Evolutionary conservation across 176 grass and related monocot genomes (phyloP), one percentile per base, ranked within the genome.

Genomic region (Lolium perenne): DNA sequence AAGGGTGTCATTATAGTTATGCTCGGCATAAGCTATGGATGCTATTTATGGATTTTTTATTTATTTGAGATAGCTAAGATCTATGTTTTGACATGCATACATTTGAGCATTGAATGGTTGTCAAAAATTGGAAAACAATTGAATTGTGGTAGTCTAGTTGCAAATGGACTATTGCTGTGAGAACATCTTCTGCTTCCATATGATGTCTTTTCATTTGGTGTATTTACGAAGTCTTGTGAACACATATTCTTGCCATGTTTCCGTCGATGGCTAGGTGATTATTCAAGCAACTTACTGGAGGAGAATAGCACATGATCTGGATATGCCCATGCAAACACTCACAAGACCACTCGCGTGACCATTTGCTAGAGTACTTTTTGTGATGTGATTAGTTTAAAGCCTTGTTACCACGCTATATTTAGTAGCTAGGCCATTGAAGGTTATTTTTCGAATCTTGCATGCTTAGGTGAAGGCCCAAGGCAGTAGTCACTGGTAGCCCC

Each of bases 1-100:
- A 18, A 29, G 15, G 8, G 23, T 29, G 72, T 53, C 49, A 35
- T 17, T 76, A 35, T 76, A 55, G 48, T 76, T 55, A 53, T 76
- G 74, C 25, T 55, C 4, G 1, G 8, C 74, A 76, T 76, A 76
- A 54, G 74, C 49, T 76, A 55, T 76, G 26, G 49, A 38, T 76
- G 74, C 18, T 14, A 55, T 55, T 35, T 35, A 35, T 20, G 25
- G 7, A 4, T 76, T 55, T 54, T 54, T 53, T 26, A 50, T 50
- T 76, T 76, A 18, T 32, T 76, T 53, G 25, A 38, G 49, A 38
- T 55, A 38, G 49, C 73, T 76, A 16, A 76, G 25, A 76, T 76
- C 49, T 76, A 76, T 76, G 49, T 55, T 76, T 76, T 55, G 74
- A 76, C 74, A 55, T 76, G 25, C 74, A 55, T 38, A 26, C 49